Percentiles rank a stretch among this genome's conserved stretches.
These are phyloP conservation scores for Phialophora expanda DNA, from an alignment of 2,329 filamentous ascomycete species.

Conservation along the genomic window DNA sequence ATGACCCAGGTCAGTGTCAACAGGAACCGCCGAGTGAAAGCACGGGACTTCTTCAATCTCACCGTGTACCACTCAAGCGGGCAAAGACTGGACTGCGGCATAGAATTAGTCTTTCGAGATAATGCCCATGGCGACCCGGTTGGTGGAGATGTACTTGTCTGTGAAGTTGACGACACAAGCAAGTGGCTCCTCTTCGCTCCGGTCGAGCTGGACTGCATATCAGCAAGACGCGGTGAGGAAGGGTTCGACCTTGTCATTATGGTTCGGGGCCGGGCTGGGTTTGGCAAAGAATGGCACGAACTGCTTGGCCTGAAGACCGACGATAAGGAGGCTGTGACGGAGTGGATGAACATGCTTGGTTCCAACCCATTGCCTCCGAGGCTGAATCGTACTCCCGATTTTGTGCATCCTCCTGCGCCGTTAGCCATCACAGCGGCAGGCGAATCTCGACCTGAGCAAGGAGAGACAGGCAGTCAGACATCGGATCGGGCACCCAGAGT, in stretches of 20 bases:
- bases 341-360: slow-evolving; percentile 91
- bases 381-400: slow-evolving; percentile 60
- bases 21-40: slow-evolving; percentile 78
- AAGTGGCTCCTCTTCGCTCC: slow-evolving; percentile 93
- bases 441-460: background rate
- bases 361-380: slow-evolving; percentile 65
- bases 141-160: slow-evolving; percentile 84
- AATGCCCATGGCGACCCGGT: slow-evolving; percentile 68
- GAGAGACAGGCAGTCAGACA: slow-evolving; percentile 2
- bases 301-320: slow-evolving; percentile 77
- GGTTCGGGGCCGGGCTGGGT: slow-evolving; percentile 73
- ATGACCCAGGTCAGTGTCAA: slow-evolving; percentile 74
- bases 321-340: slow-evolving; percentile 74
- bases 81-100: slow-evolving; percentile 84
- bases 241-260: slow-evolving; percentile 80
- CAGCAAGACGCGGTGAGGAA: slow-evolving; percentile 76
- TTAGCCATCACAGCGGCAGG: slow-evolving; percentile 35
- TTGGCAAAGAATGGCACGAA: slow-evolving; percentile 77
- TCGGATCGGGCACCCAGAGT: slow-evolving; percentile 39
- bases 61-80: slow-evolving; percentile 86
- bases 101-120: slow-evolving; percentile 86
- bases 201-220: slow-evolving; percentile 72
- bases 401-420: slow-evolving; percentile 48
- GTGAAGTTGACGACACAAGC: slow-evolving; percentile 78
- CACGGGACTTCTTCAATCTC: slow-evolving; percentile 87